Evolutionary conservation across 2,329 filamentous ascomycete genomes (phyloP).

Genomic region (Purpureocillium takamizusanense): DNA sequence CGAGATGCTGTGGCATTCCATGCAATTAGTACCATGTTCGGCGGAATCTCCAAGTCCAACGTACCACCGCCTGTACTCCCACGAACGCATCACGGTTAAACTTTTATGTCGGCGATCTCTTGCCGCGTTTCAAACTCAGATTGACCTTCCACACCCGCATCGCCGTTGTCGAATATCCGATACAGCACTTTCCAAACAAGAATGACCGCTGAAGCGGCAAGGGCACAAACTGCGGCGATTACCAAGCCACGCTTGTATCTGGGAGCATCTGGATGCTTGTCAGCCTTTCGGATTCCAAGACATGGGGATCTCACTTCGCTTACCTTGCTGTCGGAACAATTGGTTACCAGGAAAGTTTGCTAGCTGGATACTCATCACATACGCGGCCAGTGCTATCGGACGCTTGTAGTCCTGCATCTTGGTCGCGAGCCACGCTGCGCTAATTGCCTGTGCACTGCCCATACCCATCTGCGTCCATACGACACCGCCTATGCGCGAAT

Average conservation of each 20-base stretch:
- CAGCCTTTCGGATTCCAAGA: too few relatives aligned
- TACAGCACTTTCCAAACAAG: conserved; percentile 20
- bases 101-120: too few relatives aligned
- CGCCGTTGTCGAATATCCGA: conserved; percentile 15
- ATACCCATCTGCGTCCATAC: conserved; percentile 22
- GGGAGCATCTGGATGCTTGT: conserved; percentile 15
- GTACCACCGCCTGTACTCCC: too few relatives aligned
- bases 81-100: too few relatives aligned
- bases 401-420: conserved; percentile 20
- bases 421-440: conserved; percentile 17
- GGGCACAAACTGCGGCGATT: conserved; percentile 15
- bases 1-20: too few relatives aligned
- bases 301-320: background rate
- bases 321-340: conserved; percentile 16
- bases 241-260: conserved; percentile 14
- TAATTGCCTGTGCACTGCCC: conserved; percentile 20
- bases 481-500: conserved; percentile 18
- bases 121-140: too few relatives aligned
- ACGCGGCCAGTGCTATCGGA: conserved; percentile 17
- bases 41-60: too few relatives aligned
- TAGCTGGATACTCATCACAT: conserved; percentile 21
- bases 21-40: too few relatives aligned
- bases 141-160: conserved; percentile 15
- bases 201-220: conserved; percentile 15
- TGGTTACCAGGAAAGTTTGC: conserved; percentile 21